A percentile compares a stretch with the other conserved stretches of the same genome.
phyloP scores from a whole-genome alignment of 495 filamentous ascomycete species.

The Amphirosellinia nigrospora region DNA sequence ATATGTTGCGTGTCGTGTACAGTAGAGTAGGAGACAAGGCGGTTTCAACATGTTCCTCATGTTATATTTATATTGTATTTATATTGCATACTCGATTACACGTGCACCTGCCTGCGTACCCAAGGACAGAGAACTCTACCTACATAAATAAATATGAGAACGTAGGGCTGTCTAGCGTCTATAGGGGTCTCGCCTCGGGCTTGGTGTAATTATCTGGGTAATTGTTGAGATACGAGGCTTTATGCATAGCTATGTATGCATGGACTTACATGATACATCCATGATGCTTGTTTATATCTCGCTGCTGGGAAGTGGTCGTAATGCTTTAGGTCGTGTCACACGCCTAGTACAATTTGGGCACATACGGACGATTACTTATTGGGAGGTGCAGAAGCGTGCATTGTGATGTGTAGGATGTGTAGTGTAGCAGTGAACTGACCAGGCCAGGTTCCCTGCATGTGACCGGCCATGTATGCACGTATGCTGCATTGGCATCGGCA shows the following conservation, averaged over 20 bases:
- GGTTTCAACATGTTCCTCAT: not conserved
- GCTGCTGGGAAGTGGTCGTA: not conserved
- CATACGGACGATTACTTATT: slow-evolving; percentile 13
- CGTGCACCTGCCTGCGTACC: not conserved
- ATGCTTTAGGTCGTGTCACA: not conserved
- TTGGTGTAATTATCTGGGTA: not conserved
- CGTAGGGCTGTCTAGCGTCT: not conserved
- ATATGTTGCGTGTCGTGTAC: not conserved
- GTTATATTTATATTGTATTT: not conserved
- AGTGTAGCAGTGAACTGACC: too few relatives aligned
- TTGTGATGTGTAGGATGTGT: slow-evolving; percentile 23
- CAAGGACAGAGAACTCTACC: not conserved
- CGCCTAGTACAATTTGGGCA: not conserved
- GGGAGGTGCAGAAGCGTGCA: not conserved
- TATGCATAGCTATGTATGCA: slow-evolving; percentile 1
- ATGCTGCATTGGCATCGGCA: slow-evolving; percentile 15
- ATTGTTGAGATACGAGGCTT: slow-evolving; percentile 2
- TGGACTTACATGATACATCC: not conserved
- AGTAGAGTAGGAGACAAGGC: not conserved
- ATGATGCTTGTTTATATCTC: not conserved
- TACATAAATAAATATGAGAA: too few relatives aligned
- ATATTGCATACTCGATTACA: too few relatives aligned
- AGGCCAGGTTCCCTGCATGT: too few relatives aligned
- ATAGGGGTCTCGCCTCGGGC: not conserved
- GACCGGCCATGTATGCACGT: slow-evolving; percentile 20